Evolutionary conservation across 306 rosid species (phyloP).

Genomic region (Begonia fuchsioides): DNA sequence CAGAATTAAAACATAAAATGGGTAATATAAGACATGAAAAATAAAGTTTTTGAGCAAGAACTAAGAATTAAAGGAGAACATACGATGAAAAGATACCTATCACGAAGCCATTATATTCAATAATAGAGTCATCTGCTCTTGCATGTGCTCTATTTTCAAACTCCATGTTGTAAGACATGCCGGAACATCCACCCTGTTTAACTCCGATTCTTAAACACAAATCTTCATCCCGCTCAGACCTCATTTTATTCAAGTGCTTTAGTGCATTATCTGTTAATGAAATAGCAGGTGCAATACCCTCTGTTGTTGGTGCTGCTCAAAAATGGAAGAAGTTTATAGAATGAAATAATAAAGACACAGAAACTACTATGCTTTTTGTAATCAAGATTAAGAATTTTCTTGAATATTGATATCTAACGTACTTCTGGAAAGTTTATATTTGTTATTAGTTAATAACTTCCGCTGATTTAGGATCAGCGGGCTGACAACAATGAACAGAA

Average conservation of each 20-base stretch:
- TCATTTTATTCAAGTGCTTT: slow-evolving; percentile 86
- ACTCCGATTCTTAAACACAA: slow-evolving; percentile 91
- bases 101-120: slow-evolving; percentile 64
- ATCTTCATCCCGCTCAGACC: slow-evolving; percentile 55
- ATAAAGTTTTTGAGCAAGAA: not conserved
- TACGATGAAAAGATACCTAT: slow-evolving; percentile 37
- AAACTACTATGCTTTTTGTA: not conserved
- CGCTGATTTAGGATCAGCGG: not conserved
- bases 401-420: too few species aligned
- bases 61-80: not conserved
- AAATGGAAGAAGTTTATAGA: not conserved
- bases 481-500: not conserved
- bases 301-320: slow-evolving; percentile 31
- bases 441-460: too few species aligned
- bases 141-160: slow-evolving; percentile 59
- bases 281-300: slow-evolving; percentile 33
- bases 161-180: slow-evolving; percentile 94
- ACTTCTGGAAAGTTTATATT: too few species aligned
- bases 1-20: too few species aligned
- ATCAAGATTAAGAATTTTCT: not conserved
- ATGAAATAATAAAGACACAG: not conserved
- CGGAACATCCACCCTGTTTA: slow-evolving; percentile 97
- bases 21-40: not conserved
- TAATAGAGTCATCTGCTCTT: slow-evolving; percentile 73
- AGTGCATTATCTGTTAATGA: slow-evolving; percentile 56